Evolutionary conservation across 2,329 filamentous ascomycete species (phyloP).

Genomic region (Seiridium unicorne): DNA sequence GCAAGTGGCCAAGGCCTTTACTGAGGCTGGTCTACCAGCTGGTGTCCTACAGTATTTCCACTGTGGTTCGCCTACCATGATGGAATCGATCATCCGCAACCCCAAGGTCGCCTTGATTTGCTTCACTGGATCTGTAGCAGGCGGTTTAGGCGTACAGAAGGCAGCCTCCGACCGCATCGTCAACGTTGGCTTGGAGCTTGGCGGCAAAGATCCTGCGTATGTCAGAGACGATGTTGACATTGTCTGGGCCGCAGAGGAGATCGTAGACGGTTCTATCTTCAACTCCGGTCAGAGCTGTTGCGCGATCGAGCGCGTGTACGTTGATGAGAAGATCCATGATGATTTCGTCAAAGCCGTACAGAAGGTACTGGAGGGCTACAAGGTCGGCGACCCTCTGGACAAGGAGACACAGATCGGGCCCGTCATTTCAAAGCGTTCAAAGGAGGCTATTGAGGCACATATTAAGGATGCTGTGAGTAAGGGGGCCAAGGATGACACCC

Average conservation of each 20-base stretch:
- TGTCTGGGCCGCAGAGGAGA: slow-evolving; percentile 88
- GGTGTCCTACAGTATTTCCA: slow-evolving; percentile 93
- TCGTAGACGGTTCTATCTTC: slow-evolving; percentile 94
- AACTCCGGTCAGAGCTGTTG: slow-evolving; percentile 99
- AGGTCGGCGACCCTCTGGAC: slow-evolving; percentile 83
- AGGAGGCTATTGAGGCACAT: slow-evolving; percentile 73
- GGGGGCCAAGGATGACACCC: slow-evolving; percentile 82
- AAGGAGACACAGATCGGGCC: slow-evolving; percentile 80
- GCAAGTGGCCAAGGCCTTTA: slow-evolving; percentile 74
- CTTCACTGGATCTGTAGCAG: slow-evolving; percentile 91
- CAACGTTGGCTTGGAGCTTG: slow-evolving; percentile 84
- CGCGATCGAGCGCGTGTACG: slow-evolving; percentile 87
- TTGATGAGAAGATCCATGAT: slow-evolving; percentile 81
- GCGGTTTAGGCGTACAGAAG: slow-evolving; percentile 81
- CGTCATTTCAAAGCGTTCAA: slow-evolving; percentile 79
- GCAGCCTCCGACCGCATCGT: slow-evolving; percentile 82
- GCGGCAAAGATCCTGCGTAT: slow-evolving; percentile 94
- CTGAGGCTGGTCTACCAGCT: slow-evolving; percentile 74
- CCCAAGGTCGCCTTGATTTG: slow-evolving; percentile 78
- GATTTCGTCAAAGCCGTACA: slow-evolving; percentile 77
- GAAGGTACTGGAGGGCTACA: slow-evolving; percentile 77
- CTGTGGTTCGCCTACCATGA: slow-evolving; percentile 72
- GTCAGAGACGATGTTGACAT: slow-evolving; percentile 83
- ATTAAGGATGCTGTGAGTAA: slow-evolving; percentile 79
- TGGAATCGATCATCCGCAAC: slow-evolving; percentile 76